Evolutionary conservation across 192 early-diverging fungal genomes (phyloP).

Genomic region (Coemansia sp.): DNA sequence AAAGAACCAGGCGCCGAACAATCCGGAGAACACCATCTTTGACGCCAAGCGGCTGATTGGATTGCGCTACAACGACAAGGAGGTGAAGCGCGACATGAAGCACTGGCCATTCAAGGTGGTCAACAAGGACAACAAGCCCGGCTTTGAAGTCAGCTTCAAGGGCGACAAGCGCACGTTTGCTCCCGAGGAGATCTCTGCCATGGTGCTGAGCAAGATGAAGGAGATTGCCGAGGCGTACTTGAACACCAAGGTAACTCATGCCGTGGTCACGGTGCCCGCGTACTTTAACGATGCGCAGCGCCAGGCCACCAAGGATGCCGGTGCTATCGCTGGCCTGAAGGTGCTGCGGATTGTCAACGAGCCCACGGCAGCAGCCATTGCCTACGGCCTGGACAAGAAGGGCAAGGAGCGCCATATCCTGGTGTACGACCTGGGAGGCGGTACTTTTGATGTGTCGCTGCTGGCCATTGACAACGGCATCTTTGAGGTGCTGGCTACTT

Average conservation of each 20-base stretch:
- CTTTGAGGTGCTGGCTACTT: conserved; percentile 93
- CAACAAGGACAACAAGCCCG: conserved; percentile 77
- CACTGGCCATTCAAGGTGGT: conserved; percentile 92
- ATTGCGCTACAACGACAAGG: conserved; percentile 82
- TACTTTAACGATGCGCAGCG: conserved; percentile 97
- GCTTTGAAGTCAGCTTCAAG: conserved; percentile 82
- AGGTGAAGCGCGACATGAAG: conserved; percentile 91
- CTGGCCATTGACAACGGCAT: conserved; percentile 94
- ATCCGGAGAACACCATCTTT: conserved; percentile 90
- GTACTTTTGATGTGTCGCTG: conserved; percentile 98
- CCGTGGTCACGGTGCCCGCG: conserved; percentile 96
- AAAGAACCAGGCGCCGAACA: conserved; percentile 89
- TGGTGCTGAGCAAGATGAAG: conserved; percentile 96
- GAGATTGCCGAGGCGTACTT: conserved; percentile 88
- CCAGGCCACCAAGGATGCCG: conserved; percentile 91
- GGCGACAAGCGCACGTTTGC: conserved; percentile 81
- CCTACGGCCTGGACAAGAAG: conserved; percentile 94
- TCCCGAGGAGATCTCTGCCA: conserved; percentile 96
- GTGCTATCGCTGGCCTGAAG: conserved; percentile 78
- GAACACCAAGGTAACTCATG: conserved; percentile 82
- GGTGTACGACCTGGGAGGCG: conserved; percentile 96
- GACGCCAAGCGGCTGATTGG: conserved; percentile 93
- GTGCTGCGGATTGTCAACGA: conserved; percentile 91
- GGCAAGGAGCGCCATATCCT: conserved; percentile 88
- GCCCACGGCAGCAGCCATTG: conserved; percentile 91